A percentile compares a stretch with the other conserved stretches of the same genome.
These are phyloP conservation scores for Selaginella moellendorffii DNA, from an alignment of 75 land plant genomes.

Conservation along the genomic window DNA sequence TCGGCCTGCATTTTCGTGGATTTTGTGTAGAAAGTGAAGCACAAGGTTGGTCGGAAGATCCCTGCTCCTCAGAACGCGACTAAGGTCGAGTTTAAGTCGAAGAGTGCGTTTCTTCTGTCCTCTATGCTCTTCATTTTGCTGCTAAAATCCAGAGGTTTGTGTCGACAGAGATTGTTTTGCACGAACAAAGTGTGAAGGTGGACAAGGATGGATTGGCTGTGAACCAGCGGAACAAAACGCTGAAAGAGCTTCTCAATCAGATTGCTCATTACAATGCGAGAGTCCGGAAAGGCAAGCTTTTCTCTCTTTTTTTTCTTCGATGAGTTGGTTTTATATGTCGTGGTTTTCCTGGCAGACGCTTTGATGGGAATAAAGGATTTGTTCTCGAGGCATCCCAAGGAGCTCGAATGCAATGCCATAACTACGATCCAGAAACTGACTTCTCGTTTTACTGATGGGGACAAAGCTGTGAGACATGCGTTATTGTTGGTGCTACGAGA, in stretches of 20 bases:
- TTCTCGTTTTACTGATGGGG: constrained; percentile 66
- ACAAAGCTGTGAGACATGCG: constrained; percentile 57
- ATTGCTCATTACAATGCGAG: constrained; percentile 74
- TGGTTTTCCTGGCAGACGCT: constrained; percentile 46
- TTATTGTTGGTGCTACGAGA: constrained; percentile 52
- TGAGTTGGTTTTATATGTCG: too few relatives aligned
- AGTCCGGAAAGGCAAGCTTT: constrained; percentile 54
- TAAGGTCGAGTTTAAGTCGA: constrained; percentile 59
- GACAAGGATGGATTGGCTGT: constrained; percentile 72
- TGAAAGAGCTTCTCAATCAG: constrained; percentile 89
- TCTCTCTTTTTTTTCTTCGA: too few relatives aligned
- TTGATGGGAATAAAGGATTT: constrained; percentile 70
- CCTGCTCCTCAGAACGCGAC: constrained; percentile 79
- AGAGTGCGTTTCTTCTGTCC: constrained; percentile 31
- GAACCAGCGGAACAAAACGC: constrained; percentile 68
- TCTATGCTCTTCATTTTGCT: background rate
- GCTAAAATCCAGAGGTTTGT: background rate
- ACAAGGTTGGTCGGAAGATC: constrained; percentile 77
- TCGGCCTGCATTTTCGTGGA: background rate
- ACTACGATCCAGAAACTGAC: constrained; percentile 58
- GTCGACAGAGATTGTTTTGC: constrained; percentile 58
- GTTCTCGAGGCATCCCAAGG: constrained; percentile 40
- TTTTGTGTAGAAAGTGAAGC: constrained; percentile 55
- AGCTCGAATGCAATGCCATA: constrained; percentile 44
- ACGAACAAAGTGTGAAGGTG: constrained; percentile 65